Evolutionary conservation across 257 asterid genomes (phyloP), one percentile per base, ranked within the genome.

Genomic region (Nemophila menziesii): DNA sequence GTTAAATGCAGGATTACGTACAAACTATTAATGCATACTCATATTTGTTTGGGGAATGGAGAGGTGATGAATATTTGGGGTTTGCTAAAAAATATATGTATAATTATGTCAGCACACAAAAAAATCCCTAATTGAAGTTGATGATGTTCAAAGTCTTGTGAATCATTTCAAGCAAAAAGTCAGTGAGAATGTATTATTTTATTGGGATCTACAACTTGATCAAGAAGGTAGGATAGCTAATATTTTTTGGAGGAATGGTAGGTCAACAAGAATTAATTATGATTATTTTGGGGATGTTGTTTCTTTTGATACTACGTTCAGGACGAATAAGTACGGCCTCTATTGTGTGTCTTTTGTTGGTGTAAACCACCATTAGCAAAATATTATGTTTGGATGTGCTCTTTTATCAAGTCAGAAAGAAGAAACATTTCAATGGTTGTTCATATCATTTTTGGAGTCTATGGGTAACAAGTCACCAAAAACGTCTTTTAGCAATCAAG

Each of bases 131-230:
- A 47, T 47, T 3, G 21, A 47, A 21, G 52, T 22, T 8, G 14
- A 40, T 5, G 23, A 47, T 47, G 9, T 16, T 4, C 41, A 47
- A 46, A 2, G 14, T 9, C 22, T 27, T 26, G 41, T 46, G 17
- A 46, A 46, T 44, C 17, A 44, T 44, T 26, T 44, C 17, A 44
- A 44, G 29, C 15, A 26, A 8, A 23, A 22, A 17, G 52, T 40
- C 16, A 46, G 27, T 46, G 51, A 23, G 33, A 39, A 46, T 15
- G 51, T 36, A 8, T 46, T 46, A 22, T 46, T 46, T 24, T 23
- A 46, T 46, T 47, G 52, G 52, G 41, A 47, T 47, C 23, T 27
- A 20, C 52, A 47, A 26, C 52, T 47, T 15, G 52, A 23, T 47
- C 16, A 15, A 20, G 38, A 47, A 13, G 49, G 49, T 14, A 22